Percentiles rank a stretch among this genome's conserved stretches.
phyloP scores from a whole-genome alignment of 345 rosid genomes.

The Luvunga scandens region DNA sequence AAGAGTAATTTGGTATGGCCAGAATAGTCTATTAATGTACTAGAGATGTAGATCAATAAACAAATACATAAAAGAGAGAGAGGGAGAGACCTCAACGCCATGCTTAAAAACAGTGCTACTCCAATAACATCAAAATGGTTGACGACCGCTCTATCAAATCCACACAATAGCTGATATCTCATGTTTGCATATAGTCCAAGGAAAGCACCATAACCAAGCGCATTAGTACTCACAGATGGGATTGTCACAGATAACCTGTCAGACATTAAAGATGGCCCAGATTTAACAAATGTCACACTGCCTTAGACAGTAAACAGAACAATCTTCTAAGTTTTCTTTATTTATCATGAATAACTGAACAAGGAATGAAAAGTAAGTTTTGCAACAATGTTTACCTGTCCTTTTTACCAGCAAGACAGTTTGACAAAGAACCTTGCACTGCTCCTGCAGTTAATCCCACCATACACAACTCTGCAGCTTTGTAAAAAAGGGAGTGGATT shows the following conservation, averaged over 20 bases:
- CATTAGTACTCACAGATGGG: conserved; percentile 64
- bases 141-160: conserved; percentile 66
- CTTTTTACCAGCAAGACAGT: conserved; percentile 62
- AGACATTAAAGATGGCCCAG: conserved; percentile 11
- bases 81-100: conserved; percentile 68
- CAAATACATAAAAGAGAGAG: not conserved
- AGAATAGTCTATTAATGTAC: not conserved
- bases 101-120: conserved; percentile 78
- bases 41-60: not conserved
- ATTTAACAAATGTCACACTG: not conserved
- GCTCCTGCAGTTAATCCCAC: conserved; percentile 80
- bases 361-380: not conserved
- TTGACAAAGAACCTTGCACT: conserved; percentile 76
- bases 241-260: conserved; percentile 90
- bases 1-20: not conserved
- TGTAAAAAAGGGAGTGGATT: conserved; percentile 77
- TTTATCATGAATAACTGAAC: not conserved
- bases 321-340: not conserved
- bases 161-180: conserved; percentile 81
- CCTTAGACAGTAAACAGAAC: not conserved
- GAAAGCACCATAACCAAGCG: conserved; percentile 91
- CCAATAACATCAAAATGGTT: conserved; percentile 95
- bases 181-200: conserved; percentile 85
- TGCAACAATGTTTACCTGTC: conserved; percentile 50
- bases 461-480: conserved; percentile 84